phyloP scores from a whole-genome alignment of 352 stramenopile genomes.

The Phytophthora capsici region DNA sequence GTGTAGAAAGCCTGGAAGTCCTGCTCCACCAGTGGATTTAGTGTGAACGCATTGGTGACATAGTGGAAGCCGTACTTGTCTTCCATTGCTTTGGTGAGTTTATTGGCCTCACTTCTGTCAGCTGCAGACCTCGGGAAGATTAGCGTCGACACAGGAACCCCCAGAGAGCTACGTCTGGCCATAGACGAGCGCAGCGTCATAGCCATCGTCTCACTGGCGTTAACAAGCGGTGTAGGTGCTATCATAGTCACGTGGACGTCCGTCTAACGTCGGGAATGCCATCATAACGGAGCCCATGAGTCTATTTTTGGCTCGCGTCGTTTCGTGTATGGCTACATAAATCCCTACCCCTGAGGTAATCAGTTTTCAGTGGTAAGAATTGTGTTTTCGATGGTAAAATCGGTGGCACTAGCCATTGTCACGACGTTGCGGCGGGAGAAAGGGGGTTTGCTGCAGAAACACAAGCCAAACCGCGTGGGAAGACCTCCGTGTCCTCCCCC shows the following conservation, averaged over 20 bases:
- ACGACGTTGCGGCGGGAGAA: slow-evolving; percentile 33
- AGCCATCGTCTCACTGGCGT: slow-evolving; percentile 14
- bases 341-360: slow-evolving; percentile 8
- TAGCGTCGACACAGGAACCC: slow-evolving; percentile 66
- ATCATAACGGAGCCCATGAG: slow-evolving; percentile 2
- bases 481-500: slow-evolving; percentile 4
- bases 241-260: slow-evolving; percentile 16
- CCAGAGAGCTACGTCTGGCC: slow-evolving; percentile 62
- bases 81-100: slow-evolving; percentile 69
- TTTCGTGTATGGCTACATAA: slow-evolving; percentile 23
- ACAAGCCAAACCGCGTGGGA: slow-evolving; percentile 26
- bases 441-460: slow-evolving; percentile 22
- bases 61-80: slow-evolving; percentile 88
- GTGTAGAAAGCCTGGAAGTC: slow-evolving; percentile 84
- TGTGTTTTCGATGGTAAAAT: slow-evolving; percentile 12
- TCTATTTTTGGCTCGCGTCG: slow-evolving; percentile 31
- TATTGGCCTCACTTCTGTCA: slow-evolving; percentile 72
- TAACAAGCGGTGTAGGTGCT: slow-evolving; percentile 20
- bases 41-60: slow-evolving; percentile 77
- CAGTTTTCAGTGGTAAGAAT: slow-evolving; percentile 1
- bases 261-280: neutral
- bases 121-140: slow-evolving; percentile 77
- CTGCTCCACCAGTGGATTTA: slow-evolving; percentile 62
- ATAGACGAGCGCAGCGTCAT: slow-evolving; percentile 24
- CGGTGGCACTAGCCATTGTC: slow-evolving; percentile 20